Conservation (phyloP, 495 filamentous ascomycete genomes). For the Penicillium salamii region DNA sequence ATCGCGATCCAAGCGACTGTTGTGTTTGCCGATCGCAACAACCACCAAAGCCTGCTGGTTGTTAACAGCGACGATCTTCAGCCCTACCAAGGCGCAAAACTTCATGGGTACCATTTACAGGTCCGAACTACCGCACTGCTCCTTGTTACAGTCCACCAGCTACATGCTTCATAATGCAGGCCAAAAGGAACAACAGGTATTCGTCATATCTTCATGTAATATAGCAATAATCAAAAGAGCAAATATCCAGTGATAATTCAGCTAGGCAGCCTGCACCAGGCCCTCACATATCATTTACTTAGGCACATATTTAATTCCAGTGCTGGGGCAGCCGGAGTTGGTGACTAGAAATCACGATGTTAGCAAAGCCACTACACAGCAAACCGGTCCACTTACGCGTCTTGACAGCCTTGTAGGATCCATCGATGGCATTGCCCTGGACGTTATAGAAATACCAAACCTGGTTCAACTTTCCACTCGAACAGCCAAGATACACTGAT, state of each 20-base stretch:
- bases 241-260: background rate
- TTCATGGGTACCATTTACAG: no score
- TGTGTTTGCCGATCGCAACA: no score
- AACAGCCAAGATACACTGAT: constrained; percentile 62
- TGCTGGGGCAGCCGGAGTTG: constrained; percentile 52
- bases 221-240: constrained; percentile 4
- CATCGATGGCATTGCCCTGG: constrained; percentile 65
- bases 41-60: no score
- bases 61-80: no score
- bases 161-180: no score
- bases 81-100: no score
- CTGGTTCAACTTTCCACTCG: constrained; percentile 56
- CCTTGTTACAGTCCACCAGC: no score
- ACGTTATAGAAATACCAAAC: constrained; percentile 79
- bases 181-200: no score
- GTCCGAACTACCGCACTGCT: no score
- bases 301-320: constrained; percentile 60
- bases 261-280: background rate
- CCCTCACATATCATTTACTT: no score
- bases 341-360: constrained; percentile 29
- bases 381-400: constrained; percentile 37
- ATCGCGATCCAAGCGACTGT: no score
- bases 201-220: constrained; percentile 2
- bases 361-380: background rate
- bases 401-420: constrained; percentile 58